Evolutionary conservation across 129 eudicot species (phyloP).

Genomic region (Silybum marianum): DNA sequence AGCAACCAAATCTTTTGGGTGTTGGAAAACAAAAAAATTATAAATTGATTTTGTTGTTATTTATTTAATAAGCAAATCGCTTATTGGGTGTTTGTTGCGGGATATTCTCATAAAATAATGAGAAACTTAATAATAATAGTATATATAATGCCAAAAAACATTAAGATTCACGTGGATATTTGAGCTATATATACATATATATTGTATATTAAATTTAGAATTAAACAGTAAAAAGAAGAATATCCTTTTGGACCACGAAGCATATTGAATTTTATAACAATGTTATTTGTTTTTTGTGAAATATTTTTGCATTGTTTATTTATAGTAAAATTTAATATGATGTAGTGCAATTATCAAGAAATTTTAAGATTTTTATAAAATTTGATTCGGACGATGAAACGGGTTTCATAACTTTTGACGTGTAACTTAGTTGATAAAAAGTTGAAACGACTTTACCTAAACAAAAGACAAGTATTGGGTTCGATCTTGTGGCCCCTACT

Average conservation of each 20-base stretch:
- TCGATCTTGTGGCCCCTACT: no score
- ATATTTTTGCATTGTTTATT: not conserved
- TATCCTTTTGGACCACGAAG: not conserved
- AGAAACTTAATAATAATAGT: not conserved
- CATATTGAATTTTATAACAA: not conserved
- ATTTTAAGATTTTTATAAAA: not conserved
- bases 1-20: not conserved
- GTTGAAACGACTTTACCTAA: no score
- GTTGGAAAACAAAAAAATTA: not conserved
- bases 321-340: not conserved
- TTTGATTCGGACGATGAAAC: not conserved
- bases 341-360: not conserved
- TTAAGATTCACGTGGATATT: not conserved
- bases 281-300: not conserved
- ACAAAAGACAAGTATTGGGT: no score
- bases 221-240: not conserved
- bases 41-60: not conserved
- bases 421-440: no score
- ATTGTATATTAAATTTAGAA: not conserved
- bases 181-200: not conserved
- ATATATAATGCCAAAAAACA: not conserved
- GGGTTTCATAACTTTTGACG: no score
- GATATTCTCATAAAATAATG: not conserved
- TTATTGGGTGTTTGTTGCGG: not conserved
- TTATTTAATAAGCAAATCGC: not conserved